These are phyloP conservation scores for Nidularia sp. DNA, from an alignment of 768 basidiomycete species.

Conservation along the genomic window DNA sequence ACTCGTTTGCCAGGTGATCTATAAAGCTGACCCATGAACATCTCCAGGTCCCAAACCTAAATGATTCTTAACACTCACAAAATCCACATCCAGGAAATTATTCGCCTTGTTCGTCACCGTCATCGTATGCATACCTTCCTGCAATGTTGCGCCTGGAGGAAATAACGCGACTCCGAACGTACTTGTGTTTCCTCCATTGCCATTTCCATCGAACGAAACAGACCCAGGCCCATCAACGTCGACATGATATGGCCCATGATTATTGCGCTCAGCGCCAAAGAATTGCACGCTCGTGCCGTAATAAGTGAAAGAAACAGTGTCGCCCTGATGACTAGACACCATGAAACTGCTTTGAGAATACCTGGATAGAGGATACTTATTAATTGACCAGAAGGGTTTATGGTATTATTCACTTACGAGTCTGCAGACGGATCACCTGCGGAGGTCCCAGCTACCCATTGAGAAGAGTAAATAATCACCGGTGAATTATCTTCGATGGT, in stretches of 20 bases:
- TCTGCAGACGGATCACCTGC: conserved; percentile 1
- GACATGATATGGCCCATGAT: conserved; percentile 12
- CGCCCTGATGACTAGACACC: conserved; percentile 10
- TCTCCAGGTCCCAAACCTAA: not conserved
- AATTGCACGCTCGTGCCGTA: conserved; percentile 23
- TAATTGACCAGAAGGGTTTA: no score
- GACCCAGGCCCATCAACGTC: conserved; percentile 8
- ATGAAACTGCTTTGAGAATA: conserved; percentile 33
- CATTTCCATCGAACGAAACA: not conserved
- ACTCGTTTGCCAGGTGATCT: conserved; percentile 11
- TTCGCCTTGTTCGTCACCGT: conserved; percentile 8
- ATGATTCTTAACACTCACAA: conserved; percentile 6
- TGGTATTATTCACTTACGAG: no score
- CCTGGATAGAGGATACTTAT: conserved; percentile 16
- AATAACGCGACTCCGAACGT: conserved; percentile 11
- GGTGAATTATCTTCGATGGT: conserved; percentile 8
- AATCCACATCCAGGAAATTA: conserved; percentile 13
- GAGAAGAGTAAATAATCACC: conserved; percentile 1
- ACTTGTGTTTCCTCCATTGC: conserved; percentile 1
- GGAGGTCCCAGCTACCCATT: conserved; percentile 1
- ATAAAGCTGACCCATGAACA: not conserved
- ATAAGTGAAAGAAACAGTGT: conserved; percentile 21
- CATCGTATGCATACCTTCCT: conserved; percentile 9
- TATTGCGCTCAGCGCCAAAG: conserved; percentile 11
- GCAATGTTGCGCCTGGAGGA: not conserved